Percentiles rank a stretch among this genome's conserved stretches.
These are phyloP conservation scores for Colletotrichum sp. DNA, from an alignment of 2,329 filamentous ascomycete species.

Conservation along the genomic window DNA sequence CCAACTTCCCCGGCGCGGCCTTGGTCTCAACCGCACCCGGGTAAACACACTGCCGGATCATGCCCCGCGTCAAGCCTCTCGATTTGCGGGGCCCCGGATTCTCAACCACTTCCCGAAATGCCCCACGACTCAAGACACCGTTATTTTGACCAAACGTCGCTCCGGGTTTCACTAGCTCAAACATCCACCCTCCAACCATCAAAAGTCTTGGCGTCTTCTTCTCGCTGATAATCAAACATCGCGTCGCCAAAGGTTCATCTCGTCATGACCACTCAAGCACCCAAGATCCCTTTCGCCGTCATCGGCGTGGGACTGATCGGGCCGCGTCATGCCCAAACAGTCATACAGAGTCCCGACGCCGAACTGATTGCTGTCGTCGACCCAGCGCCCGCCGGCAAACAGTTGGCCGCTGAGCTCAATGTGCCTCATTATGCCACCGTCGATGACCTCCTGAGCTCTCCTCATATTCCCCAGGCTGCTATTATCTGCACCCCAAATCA, in stretches of 20 bases:
- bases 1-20: neutral
- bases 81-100: neutral
- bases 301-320: slow-evolving; percentile 35
- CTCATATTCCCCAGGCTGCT: slow-evolving; percentile 51
- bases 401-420: slow-evolving; percentile 26
- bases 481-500: slow-evolving; percentile 66
- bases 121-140: neutral
- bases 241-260: neutral
- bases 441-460: slow-evolving; percentile 43
- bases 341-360: slow-evolving; percentile 24
- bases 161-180: neutral
- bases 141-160: neutral
- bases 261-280: neutral
- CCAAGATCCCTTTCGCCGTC: slow-evolving; percentile 28
- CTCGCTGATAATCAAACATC: neutral
- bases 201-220: neutral
- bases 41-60: neutral
- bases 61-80: neutral
- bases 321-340: slow-evolving; percentile 33
- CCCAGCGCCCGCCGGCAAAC: slow-evolving; percentile 24
- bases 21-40: neutral
- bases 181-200: neutral
- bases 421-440: slow-evolving; percentile 36
- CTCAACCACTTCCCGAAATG: neutral
- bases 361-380: slow-evolving; percentile 35